Evolutionary conservation across 768 basidiomycete species (phyloP), one percentile per base, ranked within the genome.

Genomic region (Omphalotus guepiniiformis): DNA sequence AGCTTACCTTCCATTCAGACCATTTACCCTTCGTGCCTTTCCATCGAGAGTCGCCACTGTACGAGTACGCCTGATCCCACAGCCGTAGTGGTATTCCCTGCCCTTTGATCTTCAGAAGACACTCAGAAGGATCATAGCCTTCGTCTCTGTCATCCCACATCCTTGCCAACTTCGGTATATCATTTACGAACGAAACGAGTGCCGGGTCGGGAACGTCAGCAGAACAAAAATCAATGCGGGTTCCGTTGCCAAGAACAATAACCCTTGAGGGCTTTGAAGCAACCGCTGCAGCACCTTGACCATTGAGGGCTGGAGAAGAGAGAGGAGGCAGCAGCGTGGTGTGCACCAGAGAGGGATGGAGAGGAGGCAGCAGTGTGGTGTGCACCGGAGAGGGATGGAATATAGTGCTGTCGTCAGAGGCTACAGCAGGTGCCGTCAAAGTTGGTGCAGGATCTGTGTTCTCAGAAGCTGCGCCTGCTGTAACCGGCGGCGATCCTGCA

Each of bases 1-100:
- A n/a, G n/a, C 36, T 9, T 11, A 53, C 54, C 48, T 55, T 55
- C 54, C 54, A 55, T 23, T 52, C 44, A 2, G 37, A 41, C 54
- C 54, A 55, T 22, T 34, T 42, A 2, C 40, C 48, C 21, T 55
- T 55, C 15, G 26, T 39, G 3, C 22, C 32, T 27, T 47, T 35
- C 46, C 46, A 47, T n/a, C 36, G 46, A 5, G 6, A 8, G 28
- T 25, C n/a, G n/a, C n/a, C n/a, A n/a, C n/a, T n/a, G n/a, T n/a
- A n/a, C n/a, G n/a, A n/a, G n/a, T n/a, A n/a, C 34, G 9, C 35
- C 23, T 47, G 12, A n/a, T 18, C 25, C 46, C 46, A 47, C 3
- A 35, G 22, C 8, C 34, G 29, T 9, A 47, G 34, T 3, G 46
- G 29, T n/a, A 50, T 15, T 11, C 35, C 28, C 16, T 38, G 18